These are phyloP conservation scores for Fremontodendron californicum DNA, from an alignment of 345 rosid genomes.

Conservation along the genomic window DNA sequence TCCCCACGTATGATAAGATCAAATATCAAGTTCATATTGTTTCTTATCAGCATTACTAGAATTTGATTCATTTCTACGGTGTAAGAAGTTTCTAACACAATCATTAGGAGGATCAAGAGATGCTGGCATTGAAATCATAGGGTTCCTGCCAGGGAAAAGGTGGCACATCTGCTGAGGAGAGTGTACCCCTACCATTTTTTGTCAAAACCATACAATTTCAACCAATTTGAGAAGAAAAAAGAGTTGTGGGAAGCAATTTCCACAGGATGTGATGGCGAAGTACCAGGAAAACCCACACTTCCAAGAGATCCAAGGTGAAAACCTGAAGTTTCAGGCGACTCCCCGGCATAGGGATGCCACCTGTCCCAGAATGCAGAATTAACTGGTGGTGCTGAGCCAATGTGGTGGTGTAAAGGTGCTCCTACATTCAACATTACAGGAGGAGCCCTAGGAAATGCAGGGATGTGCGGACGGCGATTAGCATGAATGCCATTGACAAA, in stretches of 20 bases:
- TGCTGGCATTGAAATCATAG: conserved; percentile 51
- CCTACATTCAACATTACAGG: conserved; percentile 50
- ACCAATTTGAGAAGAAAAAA: conserved; percentile 47
- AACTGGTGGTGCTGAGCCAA: conserved; percentile 81
- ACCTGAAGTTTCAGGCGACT: conserved; percentile 68
- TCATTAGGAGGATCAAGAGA: conserved; percentile 71
- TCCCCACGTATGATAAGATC: conserved; percentile 74
- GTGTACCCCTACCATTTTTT: conserved; percentile 48
- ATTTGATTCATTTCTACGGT: conserved; percentile 71
- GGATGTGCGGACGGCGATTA: conserved; percentile 48
- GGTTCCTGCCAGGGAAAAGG: conserved; percentile 63
- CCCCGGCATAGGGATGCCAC: conserved; percentile 57
- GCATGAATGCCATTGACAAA: conserved; percentile 53
- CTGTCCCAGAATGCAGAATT: conserved; percentile 80
- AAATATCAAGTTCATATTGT: conserved; percentile 81
- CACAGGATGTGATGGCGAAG: conserved; percentile 65
- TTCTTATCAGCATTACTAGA: conserved; percentile 71
- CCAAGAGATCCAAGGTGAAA: conserved; percentile 74
- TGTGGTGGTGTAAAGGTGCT: conserved; percentile 64
- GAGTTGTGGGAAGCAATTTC: conserved; percentile 55
- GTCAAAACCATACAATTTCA: conserved; percentile 57
- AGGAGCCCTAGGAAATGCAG: conserved; percentile 65
- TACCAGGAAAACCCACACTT: conserved; percentile 50
- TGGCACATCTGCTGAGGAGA: conserved; percentile 72
- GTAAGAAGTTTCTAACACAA: conserved; percentile 57